A percentile compares a stretch with the other conserved stretches of the same genome.
phyloP scores from a whole-genome alignment of 306 rosid genomes.

The Casuarina glauca region DNA sequence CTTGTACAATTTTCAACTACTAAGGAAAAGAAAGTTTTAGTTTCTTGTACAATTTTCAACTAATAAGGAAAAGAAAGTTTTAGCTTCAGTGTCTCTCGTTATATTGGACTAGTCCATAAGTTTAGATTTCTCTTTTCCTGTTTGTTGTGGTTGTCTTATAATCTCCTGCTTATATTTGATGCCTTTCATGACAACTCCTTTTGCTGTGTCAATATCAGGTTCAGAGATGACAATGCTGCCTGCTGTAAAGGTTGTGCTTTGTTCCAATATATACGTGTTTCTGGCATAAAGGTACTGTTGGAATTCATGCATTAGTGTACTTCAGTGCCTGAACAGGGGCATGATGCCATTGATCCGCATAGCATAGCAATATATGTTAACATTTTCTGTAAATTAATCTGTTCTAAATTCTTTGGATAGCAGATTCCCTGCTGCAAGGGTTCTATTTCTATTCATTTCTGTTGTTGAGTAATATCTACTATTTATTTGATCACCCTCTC shows the following conservation, averaged over 20 bases:
- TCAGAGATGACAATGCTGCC: conserved; percentile 34
- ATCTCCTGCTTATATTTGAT: conserved; percentile 14
- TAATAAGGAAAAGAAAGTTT: too few relatives aligned
- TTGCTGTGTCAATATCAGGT: conserved; percentile 33
- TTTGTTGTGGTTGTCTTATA: neutral
- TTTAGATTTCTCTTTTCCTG: neutral
- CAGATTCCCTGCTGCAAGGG: neutral
- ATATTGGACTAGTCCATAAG: too few relatives aligned
- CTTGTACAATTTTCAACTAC: neutral
- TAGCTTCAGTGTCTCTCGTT: too few relatives aligned
- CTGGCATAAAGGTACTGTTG: conserved; percentile 36
- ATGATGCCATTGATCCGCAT: conserved; percentile 62
- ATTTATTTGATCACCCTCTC: neutral
- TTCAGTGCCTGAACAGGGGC: conserved; percentile 43
- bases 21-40: too few relatives aligned
- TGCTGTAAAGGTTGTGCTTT: conserved; percentile 27
- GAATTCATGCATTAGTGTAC: conserved; percentile 34
- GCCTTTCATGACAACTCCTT: conserved; percentile 17
- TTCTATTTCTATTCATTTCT: neutral
- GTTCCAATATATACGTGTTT: conserved; percentile 5
- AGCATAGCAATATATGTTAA: conserved; percentile 24
- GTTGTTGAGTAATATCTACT: neutral
- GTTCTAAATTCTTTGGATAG: conserved; percentile 1
- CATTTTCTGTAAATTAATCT: conserved; percentile 32
- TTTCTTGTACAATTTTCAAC: too few relatives aligned